A percentile compares a stretch with the other conserved stretches of the same genome.
Conservation (phyloP, 768 basidiomycete species). For the Rhizopogon rudus region DNA sequence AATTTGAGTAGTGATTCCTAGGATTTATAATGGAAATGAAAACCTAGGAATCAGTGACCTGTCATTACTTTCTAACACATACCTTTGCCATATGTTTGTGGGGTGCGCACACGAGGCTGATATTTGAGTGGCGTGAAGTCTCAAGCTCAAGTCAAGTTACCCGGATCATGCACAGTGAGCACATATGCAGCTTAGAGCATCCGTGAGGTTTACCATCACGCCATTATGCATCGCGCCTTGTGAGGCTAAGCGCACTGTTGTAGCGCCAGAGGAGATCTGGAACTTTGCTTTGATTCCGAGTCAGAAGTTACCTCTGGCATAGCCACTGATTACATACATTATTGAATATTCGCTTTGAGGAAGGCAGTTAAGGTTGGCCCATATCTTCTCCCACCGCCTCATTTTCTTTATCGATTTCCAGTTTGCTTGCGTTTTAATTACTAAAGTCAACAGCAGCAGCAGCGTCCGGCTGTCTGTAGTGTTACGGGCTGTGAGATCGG, state of each 20-base stretch:
- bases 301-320: not conserved
- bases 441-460: not conserved
- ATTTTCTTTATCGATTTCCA: not conserved
- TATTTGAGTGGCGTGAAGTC: not conserved
- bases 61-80: not conserved
- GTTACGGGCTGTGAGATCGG: not conserved
- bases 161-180: not conserved
- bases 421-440: not conserved
- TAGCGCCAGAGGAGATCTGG: too few species aligned
- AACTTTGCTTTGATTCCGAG: too few species aligned
- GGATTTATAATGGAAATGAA: not conserved
- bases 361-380: too few species aligned
- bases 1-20: conserved; percentile 1
- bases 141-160: not conserved
- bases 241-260: not conserved
- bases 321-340: conserved; percentile 19
- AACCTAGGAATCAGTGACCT: conserved; percentile 1
- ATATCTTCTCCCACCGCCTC: conserved; percentile 7
- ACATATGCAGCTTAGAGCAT: too few species aligned
- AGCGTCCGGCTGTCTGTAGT: not conserved
- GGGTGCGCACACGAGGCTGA: too few species aligned
- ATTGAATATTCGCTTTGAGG: too few species aligned
- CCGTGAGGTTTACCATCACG: too few species aligned
- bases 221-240: not conserved
- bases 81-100: not conserved